Percentiles rank a stretch among this genome's conserved stretches.
Evolutionary conservation across 257 asterid species (phyloP).

Genomic region (Solanum neorickii): DNA sequence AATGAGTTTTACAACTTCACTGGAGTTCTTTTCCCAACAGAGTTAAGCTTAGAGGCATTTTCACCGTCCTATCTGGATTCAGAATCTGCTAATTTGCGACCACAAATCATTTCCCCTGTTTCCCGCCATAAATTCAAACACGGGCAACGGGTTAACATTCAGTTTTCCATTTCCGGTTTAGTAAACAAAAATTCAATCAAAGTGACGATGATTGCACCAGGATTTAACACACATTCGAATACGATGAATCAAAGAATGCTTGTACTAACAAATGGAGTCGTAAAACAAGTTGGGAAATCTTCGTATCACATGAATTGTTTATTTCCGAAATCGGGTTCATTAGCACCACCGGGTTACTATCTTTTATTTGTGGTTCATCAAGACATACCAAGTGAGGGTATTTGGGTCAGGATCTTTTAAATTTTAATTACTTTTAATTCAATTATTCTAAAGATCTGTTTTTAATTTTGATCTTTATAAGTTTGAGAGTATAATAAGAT

Average conservation of each 20-base stretch:
- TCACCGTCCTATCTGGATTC: constrained; percentile 22
- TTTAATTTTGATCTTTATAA: background rate
- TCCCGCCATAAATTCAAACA: constrained; percentile 9
- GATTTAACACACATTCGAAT: constrained; percentile 29
- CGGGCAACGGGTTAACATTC: background rate
- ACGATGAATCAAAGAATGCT: constrained; percentile 38
- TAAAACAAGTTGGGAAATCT: background rate
- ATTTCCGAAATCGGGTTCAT: background rate
- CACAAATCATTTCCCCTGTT: constrained; percentile 6
- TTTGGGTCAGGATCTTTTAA: constrained; percentile 26
- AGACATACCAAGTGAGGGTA: constrained; percentile 28
- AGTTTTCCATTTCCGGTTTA: background rate
- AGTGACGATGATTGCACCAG: constrained; percentile 26
- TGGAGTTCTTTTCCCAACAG: constrained; percentile 11
- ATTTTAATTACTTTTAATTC: background rate
- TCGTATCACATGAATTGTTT: background rate
- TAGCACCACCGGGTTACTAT: constrained; percentile 2
- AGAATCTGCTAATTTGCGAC: background rate
- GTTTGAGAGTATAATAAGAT: background rate
- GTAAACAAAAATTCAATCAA: background rate
- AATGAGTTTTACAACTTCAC: constrained; percentile 9
- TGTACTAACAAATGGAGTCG: background rate
- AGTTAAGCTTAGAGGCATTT: constrained; percentile 19
- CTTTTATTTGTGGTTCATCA: constrained; percentile 2
- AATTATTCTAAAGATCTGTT: background rate